These are phyloP conservation scores for Vanilla planifolia DNA, from an alignment of 106 monocot genomes.

Conservation along the genomic window DNA sequence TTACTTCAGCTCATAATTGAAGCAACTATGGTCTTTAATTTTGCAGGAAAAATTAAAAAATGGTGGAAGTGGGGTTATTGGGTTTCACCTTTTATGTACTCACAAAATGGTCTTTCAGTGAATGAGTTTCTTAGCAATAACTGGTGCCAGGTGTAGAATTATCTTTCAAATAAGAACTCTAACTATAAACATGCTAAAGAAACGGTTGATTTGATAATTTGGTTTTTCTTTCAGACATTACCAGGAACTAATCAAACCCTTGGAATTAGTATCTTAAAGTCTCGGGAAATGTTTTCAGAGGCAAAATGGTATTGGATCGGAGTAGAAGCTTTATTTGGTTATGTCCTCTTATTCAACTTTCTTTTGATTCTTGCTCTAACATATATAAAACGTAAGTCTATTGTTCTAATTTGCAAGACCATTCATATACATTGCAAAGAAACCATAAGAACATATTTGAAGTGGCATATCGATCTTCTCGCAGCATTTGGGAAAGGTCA, in stretches of 20 bases:
- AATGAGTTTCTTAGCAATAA: slow-evolving; percentile 55
- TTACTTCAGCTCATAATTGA: not conserved
- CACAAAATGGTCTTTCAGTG: slow-evolving; percentile 35
- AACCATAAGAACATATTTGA: not conserved
- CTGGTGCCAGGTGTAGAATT: slow-evolving; percentile 32
- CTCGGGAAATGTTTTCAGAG: slow-evolving; percentile 44
- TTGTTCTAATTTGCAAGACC: not conserved
- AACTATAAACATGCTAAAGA: not conserved
- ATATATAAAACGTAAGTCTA: slow-evolving; percentile 35
- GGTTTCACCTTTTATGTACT: slow-evolving; percentile 57
- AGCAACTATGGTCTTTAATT: not conserved
- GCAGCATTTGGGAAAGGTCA: not conserved
- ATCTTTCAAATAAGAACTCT: not conserved
- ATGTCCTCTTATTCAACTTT: slow-evolving; percentile 36
- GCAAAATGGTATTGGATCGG: slow-evolving; percentile 70
- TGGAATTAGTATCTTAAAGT: slow-evolving; percentile 29
- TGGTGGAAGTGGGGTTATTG: slow-evolving; percentile 77
- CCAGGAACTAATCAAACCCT: slow-evolving; percentile 17
- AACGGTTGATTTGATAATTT: not conserved
- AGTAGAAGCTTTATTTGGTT: slow-evolving; percentile 33
- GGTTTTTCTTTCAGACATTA: slow-evolving; percentile 6
- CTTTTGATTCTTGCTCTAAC: slow-evolving; percentile 29
- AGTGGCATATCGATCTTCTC: not conserved
- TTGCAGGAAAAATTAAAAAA: slow-evolving; percentile 45
- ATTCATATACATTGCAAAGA: not conserved